These are phyloP conservation scores for Ophiocordyceps polyrhachis-furcata DNA, from an alignment of 2,329 filamentous ascomycete genomes.

Conservation along the genomic window DNA sequence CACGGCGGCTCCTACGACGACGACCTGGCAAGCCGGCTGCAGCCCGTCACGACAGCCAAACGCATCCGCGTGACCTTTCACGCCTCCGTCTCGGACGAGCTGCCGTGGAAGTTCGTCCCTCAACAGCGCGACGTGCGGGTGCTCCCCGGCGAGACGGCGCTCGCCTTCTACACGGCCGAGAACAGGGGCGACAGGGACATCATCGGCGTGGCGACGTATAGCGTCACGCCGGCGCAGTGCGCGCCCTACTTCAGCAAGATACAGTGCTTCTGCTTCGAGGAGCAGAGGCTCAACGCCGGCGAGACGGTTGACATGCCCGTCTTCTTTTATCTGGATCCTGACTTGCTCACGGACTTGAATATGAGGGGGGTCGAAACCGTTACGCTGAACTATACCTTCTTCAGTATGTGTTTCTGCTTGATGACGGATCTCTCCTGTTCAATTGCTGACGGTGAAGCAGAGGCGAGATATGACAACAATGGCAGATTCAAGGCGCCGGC, in stretches of 20 bases:
- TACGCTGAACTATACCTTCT: conserved; percentile 93
- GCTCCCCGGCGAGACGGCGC: conserved; percentile 83
- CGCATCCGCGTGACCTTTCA: conserved; percentile 93
- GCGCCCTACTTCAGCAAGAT: conserved; percentile 99
- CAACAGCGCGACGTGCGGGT: conserved; percentile 95
- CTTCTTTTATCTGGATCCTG: conserved; percentile 97
- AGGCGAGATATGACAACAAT: conserved; percentile 27
- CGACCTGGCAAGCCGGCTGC: conserved; percentile 58
- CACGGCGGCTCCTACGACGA: conserved; percentile 34
- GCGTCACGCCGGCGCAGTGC: conserved; percentile 86
- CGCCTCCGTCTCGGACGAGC: conserved; percentile 80
- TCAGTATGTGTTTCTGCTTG: conserved; percentile 49
- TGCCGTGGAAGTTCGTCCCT: conserved; percentile 94
- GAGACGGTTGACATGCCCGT: conserved; percentile 99
- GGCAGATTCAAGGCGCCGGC: conserved; percentile 22
- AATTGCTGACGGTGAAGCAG: conserved; percentile 18
- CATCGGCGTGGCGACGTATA: conserved; percentile 95
- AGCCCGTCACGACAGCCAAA: conserved; percentile 61
- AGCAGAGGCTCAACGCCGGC: conserved; percentile 80
- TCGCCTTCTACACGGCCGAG: conserved; percentile 95
- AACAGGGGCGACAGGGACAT: conserved; percentile 85
- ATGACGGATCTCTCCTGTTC: background rate
- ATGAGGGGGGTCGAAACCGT: conserved; percentile 93
- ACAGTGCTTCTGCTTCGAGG: conserved; percentile 98
- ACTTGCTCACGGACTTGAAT: conserved; percentile 76